Percentiles rank a stretch among this genome's conserved stretches.
phyloP scores from a whole-genome alignment of 176 grass and related monocot species.

The Cymbopogon citratus region DNA sequence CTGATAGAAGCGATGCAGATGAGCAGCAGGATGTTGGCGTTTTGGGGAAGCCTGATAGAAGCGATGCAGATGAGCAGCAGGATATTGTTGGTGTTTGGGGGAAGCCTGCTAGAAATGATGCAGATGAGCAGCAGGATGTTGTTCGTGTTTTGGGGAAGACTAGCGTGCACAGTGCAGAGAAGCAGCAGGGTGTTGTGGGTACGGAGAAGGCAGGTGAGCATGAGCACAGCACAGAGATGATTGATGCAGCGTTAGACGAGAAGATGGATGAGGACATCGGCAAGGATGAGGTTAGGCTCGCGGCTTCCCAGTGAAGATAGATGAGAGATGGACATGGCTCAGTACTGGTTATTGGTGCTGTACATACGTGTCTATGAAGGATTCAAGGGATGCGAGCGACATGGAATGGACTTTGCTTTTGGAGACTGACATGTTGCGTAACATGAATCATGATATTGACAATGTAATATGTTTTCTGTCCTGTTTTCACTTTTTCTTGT shows the following conservation, averaged over 20 bases:
- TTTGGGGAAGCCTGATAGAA: no score
- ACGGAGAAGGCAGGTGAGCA: background rate
- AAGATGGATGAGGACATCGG: background rate
- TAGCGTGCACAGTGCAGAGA: background rate
- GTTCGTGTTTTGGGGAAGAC: background rate
- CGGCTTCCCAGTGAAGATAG: background rate
- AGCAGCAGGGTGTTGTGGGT: background rate
- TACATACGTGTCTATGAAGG: conserved; percentile 21
- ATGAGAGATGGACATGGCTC: background rate
- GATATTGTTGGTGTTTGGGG: background rate
- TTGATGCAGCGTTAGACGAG: background rate
- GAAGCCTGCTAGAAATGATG: background rate
- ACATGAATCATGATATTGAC: background rate
- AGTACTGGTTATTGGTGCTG: conserved; percentile 5
- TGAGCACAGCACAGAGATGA: background rate
- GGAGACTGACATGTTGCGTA: background rate
- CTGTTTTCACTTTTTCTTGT: background rate
- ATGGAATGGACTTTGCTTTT: conserved; percentile 16
- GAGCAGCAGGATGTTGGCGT: background rate
- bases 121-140: background rate
- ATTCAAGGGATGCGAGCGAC: background rate
- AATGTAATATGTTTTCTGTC: conserved; percentile 19
- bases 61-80: background rate
- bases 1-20: no score
- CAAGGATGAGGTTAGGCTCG: background rate